phyloP scores from a whole-genome alignment of 768 basidiomycete species.

The Rhizopogon roseolus region DNA sequence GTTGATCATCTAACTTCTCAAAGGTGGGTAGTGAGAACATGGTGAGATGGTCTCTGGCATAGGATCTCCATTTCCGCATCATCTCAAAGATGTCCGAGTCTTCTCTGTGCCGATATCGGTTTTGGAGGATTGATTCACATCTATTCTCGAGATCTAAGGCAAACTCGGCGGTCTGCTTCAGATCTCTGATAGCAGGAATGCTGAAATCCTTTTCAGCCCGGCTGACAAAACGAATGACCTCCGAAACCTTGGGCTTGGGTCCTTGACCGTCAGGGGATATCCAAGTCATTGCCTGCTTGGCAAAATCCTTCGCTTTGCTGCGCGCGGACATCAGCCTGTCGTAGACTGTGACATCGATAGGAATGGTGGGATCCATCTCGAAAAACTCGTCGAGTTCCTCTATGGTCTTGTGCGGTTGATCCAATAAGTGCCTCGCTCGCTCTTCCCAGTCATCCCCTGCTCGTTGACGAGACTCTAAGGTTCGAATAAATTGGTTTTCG shows the following conservation, averaged over 20 bases:
- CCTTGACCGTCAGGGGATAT: slow-evolving; percentile 51
- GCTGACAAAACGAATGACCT: slow-evolving; percentile 62
- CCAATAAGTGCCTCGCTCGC: slow-evolving; percentile 59
- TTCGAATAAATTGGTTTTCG: slow-evolving; percentile 60
- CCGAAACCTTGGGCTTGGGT: slow-evolving; percentile 57
- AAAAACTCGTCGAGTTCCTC: slow-evolving; percentile 73
- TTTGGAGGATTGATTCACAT: slow-evolving; percentile 70
- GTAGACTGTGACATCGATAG: slow-evolving; percentile 63
- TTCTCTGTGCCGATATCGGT: slow-evolving; percentile 50
- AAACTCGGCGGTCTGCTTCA: slow-evolving; percentile 69
- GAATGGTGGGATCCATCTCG: slow-evolving; percentile 58
- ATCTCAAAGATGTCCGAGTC: slow-evolving; percentile 65
- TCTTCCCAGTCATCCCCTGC: slow-evolving; percentile 78
- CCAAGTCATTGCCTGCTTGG: slow-evolving; percentile 74
- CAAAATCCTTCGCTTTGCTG: slow-evolving; percentile 71
- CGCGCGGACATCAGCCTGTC: slow-evolving; percentile 61
- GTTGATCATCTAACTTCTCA: slow-evolving; percentile 66
- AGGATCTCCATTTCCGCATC: slow-evolving; percentile 69
- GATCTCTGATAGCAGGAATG: slow-evolving; percentile 58
- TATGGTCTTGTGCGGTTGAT: slow-evolving; percentile 68
- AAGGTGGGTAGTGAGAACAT: slow-evolving; percentile 74
- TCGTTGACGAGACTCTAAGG: slow-evolving; percentile 58
- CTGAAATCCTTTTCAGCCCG: slow-evolving; percentile 76
- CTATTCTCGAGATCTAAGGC: slow-evolving; percentile 74
- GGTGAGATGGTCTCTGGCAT: slow-evolving; percentile 63